Conservation (phyloP, 768 basidiomycete species). For the Daedalea quercina region DNA sequence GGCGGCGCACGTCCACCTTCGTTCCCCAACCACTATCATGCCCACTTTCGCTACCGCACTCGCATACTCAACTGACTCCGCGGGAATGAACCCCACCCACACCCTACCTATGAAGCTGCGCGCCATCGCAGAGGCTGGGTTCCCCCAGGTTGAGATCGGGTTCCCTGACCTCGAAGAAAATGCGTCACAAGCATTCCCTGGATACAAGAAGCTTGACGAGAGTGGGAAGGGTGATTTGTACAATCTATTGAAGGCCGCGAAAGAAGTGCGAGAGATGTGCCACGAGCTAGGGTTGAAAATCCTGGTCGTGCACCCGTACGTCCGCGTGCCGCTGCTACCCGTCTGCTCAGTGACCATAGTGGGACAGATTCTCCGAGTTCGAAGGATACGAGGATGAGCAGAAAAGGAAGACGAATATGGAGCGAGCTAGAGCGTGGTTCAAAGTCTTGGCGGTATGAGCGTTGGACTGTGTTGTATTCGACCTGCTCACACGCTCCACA, state of each 20-base stretch:
- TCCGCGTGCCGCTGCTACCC: not conserved
- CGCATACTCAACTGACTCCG: slow-evolving; percentile 25
- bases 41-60: slow-evolving; percentile 4
- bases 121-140: slow-evolving; percentile 24
- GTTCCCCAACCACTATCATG: not conserved
- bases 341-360: not conserved
- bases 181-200: slow-evolving; percentile 13
- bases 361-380: slow-evolving; percentile 18
- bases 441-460: slow-evolving; percentile 12
- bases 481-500: slow-evolving; percentile 4
- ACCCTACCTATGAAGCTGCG: slow-evolving; percentile 23
- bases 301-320: slow-evolving; percentile 24
- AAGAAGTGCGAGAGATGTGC: slow-evolving; percentile 15
- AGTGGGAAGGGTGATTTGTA: slow-evolving; percentile 19
- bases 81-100: slow-evolving; percentile 26
- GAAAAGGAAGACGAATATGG: slow-evolving; percentile 12
- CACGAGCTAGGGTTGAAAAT: slow-evolving; percentile 18
- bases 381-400: slow-evolving; percentile 19
- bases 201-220: slow-evolving; percentile 18
- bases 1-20: not conserved
- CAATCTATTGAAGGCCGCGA: slow-evolving; percentile 13
- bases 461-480: not conserved
- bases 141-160: slow-evolving; percentile 19
- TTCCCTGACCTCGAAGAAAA: slow-evolving; percentile 24
- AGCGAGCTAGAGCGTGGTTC: slow-evolving; percentile 21